These are phyloP conservation scores for Madurella mycetomatis DNA, from an alignment of 2,329 filamentous ascomycete species.

Conservation along the genomic window DNA sequence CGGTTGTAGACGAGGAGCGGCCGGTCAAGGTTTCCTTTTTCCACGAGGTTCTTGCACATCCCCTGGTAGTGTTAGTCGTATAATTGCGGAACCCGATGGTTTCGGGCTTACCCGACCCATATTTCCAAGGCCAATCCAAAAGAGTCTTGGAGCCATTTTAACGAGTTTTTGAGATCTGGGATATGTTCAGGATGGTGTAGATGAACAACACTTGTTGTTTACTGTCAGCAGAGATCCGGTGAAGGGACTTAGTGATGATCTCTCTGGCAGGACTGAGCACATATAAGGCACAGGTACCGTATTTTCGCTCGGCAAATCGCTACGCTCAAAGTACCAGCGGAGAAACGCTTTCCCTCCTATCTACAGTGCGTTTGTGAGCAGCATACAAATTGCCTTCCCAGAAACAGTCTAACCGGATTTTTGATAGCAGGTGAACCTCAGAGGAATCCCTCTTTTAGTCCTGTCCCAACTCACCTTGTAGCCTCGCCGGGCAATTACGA, in stretches of 20 bases:
- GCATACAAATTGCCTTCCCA: not conserved
- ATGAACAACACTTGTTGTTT: not conserved
- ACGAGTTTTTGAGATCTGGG: not conserved
- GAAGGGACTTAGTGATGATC: too few relatives aligned
- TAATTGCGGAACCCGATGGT: not conserved
- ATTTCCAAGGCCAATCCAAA: conserved; percentile 82
- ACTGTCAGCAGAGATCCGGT: not conserved
- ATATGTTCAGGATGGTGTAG: not conserved
- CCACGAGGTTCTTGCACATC: conserved; percentile 78
- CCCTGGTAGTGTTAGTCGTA: conserved; percentile 46
- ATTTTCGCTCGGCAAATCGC: not conserved
- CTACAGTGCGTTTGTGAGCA: not conserved
- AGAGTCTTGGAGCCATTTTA: conserved; percentile 56
- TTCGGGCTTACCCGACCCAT: conserved; percentile 66
- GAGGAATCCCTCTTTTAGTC: too few relatives aligned
- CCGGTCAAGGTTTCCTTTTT: conserved; percentile 67
- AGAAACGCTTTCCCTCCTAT: conserved; percentile 6
- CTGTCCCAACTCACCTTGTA: too few relatives aligned
- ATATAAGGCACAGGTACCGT: not conserved
- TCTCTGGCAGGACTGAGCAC: too few relatives aligned
- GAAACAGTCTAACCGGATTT: too few relatives aligned
- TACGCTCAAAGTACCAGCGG: conserved; percentile 1
- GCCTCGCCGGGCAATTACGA: too few relatives aligned
- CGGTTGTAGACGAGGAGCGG: conserved; percentile 80
- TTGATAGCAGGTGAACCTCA: too few relatives aligned